Evolutionary conservation across 2,329 filamentous ascomycete species (phyloP).

Genomic region (Cercospora nicotianae): DNA sequence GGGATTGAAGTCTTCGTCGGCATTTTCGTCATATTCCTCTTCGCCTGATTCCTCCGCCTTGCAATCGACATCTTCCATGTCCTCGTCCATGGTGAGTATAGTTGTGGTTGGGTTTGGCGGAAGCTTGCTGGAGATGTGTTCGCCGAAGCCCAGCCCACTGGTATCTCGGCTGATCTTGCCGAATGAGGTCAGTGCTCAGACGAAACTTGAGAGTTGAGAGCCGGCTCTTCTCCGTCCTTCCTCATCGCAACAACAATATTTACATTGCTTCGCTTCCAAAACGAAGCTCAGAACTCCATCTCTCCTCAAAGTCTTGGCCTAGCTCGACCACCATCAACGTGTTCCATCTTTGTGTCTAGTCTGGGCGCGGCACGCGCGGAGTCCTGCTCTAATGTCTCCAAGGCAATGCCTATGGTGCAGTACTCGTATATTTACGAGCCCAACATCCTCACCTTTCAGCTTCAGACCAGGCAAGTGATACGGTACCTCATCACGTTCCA

Average conservation of each 20-base stretch:
- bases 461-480: background rate
- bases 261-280: background rate
- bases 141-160: background rate
- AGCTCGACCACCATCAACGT: too few species aligned
- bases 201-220: background rate
- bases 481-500: background rate
- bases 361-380: background rate
- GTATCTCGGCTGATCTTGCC: background rate
- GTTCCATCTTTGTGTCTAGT: too few species aligned
- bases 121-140: background rate
- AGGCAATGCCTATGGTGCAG: background rate
- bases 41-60: conserved; percentile 30
- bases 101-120: background rate
- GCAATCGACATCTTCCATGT: conserved; percentile 20
- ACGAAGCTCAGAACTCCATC: background rate
- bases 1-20: conserved; percentile 48
- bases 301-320: background rate
- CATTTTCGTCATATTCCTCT: conserved; percentile 45
- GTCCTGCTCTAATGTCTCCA: background rate
- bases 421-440: background rate
- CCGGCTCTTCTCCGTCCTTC: background rate
- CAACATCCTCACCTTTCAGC: background rate
- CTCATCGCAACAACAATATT: background rate
- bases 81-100: conserved; percentile 12
- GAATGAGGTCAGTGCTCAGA: conserved; percentile 1